Evolutionary conservation across 495 filamentous ascomycete genomes (phyloP).

Genomic region (Xylaria intraflava): DNA sequence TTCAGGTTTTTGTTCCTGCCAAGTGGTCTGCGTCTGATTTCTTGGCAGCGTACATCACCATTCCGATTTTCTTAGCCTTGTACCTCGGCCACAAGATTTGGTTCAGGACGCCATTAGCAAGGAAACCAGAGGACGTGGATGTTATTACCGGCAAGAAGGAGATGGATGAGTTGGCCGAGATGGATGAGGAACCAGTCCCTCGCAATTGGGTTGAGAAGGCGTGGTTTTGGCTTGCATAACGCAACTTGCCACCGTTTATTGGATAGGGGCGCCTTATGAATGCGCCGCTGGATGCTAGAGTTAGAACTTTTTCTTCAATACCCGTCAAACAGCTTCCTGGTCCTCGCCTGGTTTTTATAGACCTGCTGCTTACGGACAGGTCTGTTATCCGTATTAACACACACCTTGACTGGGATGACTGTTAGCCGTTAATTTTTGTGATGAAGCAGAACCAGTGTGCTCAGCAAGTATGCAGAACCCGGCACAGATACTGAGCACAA

Average conservation of each 20-base stretch:
- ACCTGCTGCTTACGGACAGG: no score
- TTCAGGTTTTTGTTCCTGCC: conserved; percentile 35
- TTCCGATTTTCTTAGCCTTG: conserved; percentile 36
- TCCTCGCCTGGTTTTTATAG: no score
- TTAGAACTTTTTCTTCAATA: no score
- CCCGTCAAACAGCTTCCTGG: no score
- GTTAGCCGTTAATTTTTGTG: no score
- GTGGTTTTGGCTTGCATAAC: conserved; percentile 44
- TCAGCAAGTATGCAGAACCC: no score
- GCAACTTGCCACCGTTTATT: background rate
- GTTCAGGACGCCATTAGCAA: conserved; percentile 26
- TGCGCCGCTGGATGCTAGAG: no score
- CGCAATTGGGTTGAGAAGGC: conserved; percentile 35
- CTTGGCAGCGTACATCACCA: conserved; percentile 43
- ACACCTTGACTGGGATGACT: no score
- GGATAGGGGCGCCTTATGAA: no score
- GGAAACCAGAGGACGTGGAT: conserved; percentile 33
- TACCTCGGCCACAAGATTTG: conserved; percentile 38
- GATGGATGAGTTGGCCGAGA: conserved; percentile 40
- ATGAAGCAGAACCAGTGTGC: no score
- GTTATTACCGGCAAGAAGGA: conserved; percentile 44
- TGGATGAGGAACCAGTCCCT: conserved; percentile 31
- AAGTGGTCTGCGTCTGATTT: conserved; percentile 34
- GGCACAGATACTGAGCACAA: no score
- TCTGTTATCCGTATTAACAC: no score